These are phyloP conservation scores for Asclepias syriaca DNA, from an alignment of 257 asterid genomes.

Conservation along the genomic window DNA sequence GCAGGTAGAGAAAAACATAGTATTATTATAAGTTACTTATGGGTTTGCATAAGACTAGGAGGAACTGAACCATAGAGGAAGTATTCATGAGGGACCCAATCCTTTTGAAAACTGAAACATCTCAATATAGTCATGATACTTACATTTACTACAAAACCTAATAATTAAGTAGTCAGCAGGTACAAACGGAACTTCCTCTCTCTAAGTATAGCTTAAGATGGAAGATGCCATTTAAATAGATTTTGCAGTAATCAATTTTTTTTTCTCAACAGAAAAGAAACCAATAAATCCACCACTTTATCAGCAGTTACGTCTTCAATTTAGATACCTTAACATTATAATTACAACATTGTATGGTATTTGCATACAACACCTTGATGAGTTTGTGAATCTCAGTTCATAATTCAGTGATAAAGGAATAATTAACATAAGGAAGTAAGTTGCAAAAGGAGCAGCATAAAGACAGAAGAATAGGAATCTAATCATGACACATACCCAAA, in stretches of 20 bases:
- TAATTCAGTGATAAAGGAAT: background rate
- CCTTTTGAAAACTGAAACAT: background rate
- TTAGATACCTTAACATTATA: background rate
- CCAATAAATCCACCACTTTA: background rate
- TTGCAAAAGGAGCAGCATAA: background rate
- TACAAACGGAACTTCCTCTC: background rate
- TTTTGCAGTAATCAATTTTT: background rate
- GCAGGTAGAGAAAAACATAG: background rate
- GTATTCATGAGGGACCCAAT: background rate
- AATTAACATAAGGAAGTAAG: background rate
- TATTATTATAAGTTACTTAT: background rate
- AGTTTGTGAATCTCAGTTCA: background rate
- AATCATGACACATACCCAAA: conserved; percentile 60
- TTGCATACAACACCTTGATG: background rate
- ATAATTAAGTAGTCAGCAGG: background rate
- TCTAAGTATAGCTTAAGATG: background rate
- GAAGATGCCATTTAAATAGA: background rate
- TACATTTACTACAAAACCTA: background rate
- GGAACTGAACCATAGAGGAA: background rate
- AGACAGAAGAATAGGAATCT: background rate
- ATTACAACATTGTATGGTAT: background rate
- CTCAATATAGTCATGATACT: background rate
- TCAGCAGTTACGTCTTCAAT: background rate
- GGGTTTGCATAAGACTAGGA: background rate
- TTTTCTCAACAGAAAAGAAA: background rate